Base-by-base conservation (phyloP, 257 asterid genomes). In the Verbascum thapsus region DNA sequence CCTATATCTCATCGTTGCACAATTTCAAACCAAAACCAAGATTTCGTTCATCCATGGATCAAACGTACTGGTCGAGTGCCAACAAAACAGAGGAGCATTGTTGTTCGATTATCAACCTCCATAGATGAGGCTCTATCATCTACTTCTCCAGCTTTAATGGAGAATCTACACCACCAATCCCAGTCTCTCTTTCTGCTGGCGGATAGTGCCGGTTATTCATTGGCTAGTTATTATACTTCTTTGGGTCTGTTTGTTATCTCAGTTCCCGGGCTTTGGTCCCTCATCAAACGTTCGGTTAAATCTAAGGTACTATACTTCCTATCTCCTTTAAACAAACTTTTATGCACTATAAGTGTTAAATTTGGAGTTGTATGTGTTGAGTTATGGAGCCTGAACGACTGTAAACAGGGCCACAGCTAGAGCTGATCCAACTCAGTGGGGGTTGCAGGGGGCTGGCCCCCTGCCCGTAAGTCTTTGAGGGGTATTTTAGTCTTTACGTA, bases 201-300 rank as follows among this genome's bases (percentile, higher is more conserved):
- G 5, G 96, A 87, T 19, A 66, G 49, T 32, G 76, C 74, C 30
- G 88, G 95, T 45, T 87, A 89, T 72, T 92, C 99, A 3, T 48
- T 83, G 69, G 96, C 99, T 47, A 92, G 99, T 77, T 92, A 92
- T 70, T 92, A 92, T 80, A 92, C 99, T 72, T 92, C 97, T 13
- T 68, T 92, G 4, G 99, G 97, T 72, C 95, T 92, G 65, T 92
- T 92, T 52, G 74, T 92, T 67, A 89, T 92, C 74, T 92, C 99
- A 0, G 96, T 92, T 69, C 99, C 96, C 1, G 99, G 99, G 13
- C 87, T 92, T 58, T 92, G 99, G 99, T 92, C 99, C 68, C 97
- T 92, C 54, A 89, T 92, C 71, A 92, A 92, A 72, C 99, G 99
- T 12, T 92, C 97, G 4, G 96, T 89, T 53, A 92, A 92, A 80